Conservation (phyloP, 371 early-diverging fungal genomes). For the Haplosporangium sp. region DNA sequence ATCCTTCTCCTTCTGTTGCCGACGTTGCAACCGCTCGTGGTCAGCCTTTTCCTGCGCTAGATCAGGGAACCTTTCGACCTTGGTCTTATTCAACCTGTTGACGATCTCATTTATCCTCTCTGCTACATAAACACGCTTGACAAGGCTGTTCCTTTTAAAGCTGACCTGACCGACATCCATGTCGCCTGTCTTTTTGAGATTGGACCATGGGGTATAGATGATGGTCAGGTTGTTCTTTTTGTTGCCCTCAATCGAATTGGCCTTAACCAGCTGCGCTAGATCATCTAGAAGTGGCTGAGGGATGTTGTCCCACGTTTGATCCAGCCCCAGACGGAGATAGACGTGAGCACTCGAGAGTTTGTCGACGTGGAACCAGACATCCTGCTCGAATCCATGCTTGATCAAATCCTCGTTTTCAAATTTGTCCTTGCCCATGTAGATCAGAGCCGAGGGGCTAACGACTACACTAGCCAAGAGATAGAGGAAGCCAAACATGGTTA, state of each 20-base stretch:
- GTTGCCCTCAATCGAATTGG: slow-evolving; percentile 91
- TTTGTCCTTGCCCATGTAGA: slow-evolving; percentile 98
- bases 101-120: slow-evolving; percentile 86
- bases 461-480: slow-evolving; percentile 49
- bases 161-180: slow-evolving; percentile 97
- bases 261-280: slow-evolving; percentile 94
- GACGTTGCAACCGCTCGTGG: slow-evolving; percentile 69
- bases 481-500: background rate
- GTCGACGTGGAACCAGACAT: slow-evolving; percentile 98
- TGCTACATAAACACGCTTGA: slow-evolving; percentile 84
- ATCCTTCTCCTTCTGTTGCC: slow-evolving; percentile 61
- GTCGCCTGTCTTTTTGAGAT: slow-evolving; percentile 90
- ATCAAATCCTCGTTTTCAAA: slow-evolving; percentile 97
- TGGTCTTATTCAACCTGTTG: slow-evolving; percentile 95
- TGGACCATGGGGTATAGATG: slow-evolving; percentile 96
- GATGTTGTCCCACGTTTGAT: slow-evolving; percentile 86
- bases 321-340: slow-evolving; percentile 83
- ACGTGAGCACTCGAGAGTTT: slow-evolving; percentile 97
- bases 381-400: slow-evolving; percentile 93
- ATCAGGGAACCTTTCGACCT: slow-evolving; percentile 80
- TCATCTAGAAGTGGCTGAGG: slow-evolving; percentile 81
- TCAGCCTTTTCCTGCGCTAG: slow-evolving; percentile 77
- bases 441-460: slow-evolving; percentile 80
- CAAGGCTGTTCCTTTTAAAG: slow-evolving; percentile 83
- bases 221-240: slow-evolving; percentile 77